Base-by-base conservation (phyloP, 176 grass and related monocot genomes). In the Guadua angustifolia region DNA sequence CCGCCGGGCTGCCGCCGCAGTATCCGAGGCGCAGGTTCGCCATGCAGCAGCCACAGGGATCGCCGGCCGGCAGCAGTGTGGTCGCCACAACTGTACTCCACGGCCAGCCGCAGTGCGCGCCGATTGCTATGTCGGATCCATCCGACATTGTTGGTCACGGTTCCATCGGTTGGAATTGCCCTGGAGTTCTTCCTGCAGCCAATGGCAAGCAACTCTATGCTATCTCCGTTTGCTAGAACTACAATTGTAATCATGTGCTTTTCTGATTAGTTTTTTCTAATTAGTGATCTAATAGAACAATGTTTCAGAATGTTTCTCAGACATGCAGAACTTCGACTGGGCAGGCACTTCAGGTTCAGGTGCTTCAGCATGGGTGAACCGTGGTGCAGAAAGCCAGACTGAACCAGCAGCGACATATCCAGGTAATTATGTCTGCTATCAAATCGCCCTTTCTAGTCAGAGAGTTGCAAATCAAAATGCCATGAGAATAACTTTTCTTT, bases 1-100 rank as follows among this genome's bases (percentile, higher is more conserved):
- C 72, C 25, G 85, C 91, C 61, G 87, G 89, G 2, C 91, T 94
- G 51, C 95, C 95, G 51, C 91, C 91, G n/a, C 85, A 58, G 72
- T 12, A 93, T 85, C 84, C 89, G 4, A 83, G 67, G 56, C 91
- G 89, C 79, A 84, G 90, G 74, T 1, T 71, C 49, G 46, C 33
- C 46, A 36, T 77, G 45, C 76, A 75, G 29, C 88, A 79, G 74
- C 74, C 47, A 73, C 86, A 69, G 38, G 39, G 38, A 47, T 67
- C 79, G 56, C 15, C 8, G 71, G 46, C 44, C 35, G 62, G 38
- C 19, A 66, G 38, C 81, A 66, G 57, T 82, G 50, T 9, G 21
- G 25, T 3, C 1, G 73, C 44, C 16, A 13, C 67, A 26, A 4
- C 68, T 2, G 22, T 53, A 0, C 64, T 85, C 13, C 82, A 75